Percentiles rank a stretch among this genome's conserved stretches.
Evolutionary conservation across 805 yeast species (phyloP).

Genomic region (Wickerhamiella vanderwaltii): DNA sequence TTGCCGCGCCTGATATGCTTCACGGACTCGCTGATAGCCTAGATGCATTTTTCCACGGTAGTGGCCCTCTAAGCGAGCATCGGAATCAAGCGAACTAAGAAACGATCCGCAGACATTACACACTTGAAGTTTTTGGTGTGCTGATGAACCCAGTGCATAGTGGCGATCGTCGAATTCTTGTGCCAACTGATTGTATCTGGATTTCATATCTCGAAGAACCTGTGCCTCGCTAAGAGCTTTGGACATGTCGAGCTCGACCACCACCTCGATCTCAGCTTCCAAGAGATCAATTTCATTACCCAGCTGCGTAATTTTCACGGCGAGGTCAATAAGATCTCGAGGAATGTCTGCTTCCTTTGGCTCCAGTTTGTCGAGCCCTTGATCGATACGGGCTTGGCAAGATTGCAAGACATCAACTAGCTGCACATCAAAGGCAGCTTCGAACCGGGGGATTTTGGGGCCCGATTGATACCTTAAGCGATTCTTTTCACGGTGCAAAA

Average conservation of each 20-base stretch:
- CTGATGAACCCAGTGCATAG: conserved; percentile 57
- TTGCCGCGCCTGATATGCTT: conserved; percentile 4
- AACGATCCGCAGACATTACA: conserved; percentile 87
- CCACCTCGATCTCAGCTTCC: conserved; percentile 27
- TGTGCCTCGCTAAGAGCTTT: conserved; percentile 55
- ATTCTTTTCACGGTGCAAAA: conserved; percentile 42
- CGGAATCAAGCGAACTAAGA: conserved; percentile 73
- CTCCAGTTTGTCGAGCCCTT: conserved; percentile 52
- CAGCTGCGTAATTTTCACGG: conserved; percentile 19
- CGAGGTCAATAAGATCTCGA: conserved; percentile 26
- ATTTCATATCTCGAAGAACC: conserved; percentile 32
- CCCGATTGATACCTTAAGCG: conserved; percentile 3
- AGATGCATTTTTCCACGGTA: conserved; percentile 78
- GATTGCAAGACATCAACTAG: conserved; percentile 50
- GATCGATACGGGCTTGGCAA: conserved; percentile 50
- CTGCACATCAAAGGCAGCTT: conserved; percentile 34
- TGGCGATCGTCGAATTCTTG: conserved; percentile 31
- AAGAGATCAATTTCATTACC: conserved; percentile 42
- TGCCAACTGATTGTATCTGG: conserved; percentile 9
- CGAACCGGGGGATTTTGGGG: conserved; percentile 24
- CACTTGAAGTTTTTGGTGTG: conserved; percentile 82
- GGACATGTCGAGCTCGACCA: background rate
- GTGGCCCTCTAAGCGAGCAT: conserved; percentile 79
- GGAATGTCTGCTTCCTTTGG: conserved; percentile 33
- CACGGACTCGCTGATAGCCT: conserved; percentile 66